Evolutionary conservation across 2,329 filamentous ascomycete genomes (phyloP).

Genomic region (Arthroderma sp.): DNA sequence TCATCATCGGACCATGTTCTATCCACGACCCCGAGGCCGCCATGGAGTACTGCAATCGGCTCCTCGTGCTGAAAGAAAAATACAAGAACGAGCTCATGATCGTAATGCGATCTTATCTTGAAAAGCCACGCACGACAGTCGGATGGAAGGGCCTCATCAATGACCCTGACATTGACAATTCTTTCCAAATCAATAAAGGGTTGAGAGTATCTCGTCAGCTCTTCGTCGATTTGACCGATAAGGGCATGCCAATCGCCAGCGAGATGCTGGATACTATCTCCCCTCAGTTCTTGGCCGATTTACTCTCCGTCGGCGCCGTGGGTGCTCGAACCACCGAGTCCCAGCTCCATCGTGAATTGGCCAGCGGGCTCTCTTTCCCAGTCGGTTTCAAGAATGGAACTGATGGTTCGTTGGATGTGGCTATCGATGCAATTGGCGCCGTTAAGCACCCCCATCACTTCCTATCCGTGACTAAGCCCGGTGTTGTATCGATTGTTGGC

Average conservation of each 20-base stretch:
- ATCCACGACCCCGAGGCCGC: constrained; percentile 87
- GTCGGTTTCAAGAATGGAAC: constrained; percentile 99
- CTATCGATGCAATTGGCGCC: constrained; percentile 89
- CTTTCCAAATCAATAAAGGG: constrained; percentile 98
- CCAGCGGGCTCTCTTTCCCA: constrained; percentile 88
- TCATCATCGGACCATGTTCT: constrained; percentile 90
- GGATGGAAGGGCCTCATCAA: constrained; percentile 99
- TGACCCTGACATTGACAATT: constrained; percentile 93
- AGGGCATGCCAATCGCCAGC: constrained; percentile 86
- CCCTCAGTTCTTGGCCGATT: constrained; percentile 90
- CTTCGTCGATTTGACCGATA: constrained; percentile 75
- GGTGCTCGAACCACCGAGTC: constrained; percentile 93
- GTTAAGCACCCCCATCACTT: constrained; percentile 63
- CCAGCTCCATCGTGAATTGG: constrained; percentile 90
- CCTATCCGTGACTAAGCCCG: constrained; percentile 96
- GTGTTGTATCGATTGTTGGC: constrained; percentile 83
- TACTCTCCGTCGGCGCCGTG: constrained; percentile 90
- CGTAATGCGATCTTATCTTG: constrained; percentile 96
- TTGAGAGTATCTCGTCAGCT: constrained; percentile 82
- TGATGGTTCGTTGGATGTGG: constrained; percentile 77
- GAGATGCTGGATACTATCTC: constrained; percentile 99
- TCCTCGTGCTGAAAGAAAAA: constrained; percentile 68
- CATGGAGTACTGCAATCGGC: constrained; percentile 71
- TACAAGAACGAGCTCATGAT: constrained; percentile 74
- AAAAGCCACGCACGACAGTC: constrained; percentile 95